Evolutionary conservation across 352 stramenopile species (phyloP).

Genomic region (Phytophthora podocarpi): DNA sequence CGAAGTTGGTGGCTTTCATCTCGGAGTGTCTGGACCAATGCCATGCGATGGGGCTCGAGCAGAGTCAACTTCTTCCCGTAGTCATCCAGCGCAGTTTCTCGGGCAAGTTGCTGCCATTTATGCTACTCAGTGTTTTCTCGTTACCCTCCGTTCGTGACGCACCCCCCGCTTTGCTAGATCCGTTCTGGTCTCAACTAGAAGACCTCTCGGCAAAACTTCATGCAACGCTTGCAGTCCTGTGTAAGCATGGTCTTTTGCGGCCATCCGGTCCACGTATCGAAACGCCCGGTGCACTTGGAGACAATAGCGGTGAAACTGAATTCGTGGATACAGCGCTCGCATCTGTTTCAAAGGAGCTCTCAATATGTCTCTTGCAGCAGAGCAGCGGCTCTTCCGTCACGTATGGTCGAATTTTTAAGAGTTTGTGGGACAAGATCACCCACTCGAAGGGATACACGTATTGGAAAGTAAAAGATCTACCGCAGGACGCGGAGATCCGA

Average conservation of each 20-base stretch:
- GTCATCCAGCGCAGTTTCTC: slow-evolving; percentile 64
- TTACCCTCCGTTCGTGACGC: slow-evolving; percentile 59
- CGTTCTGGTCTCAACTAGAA: slow-evolving; percentile 60
- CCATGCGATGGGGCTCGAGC: slow-evolving; percentile 17
- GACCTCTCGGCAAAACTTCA: slow-evolving; percentile 34
- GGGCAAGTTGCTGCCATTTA: slow-evolving; percentile 78
- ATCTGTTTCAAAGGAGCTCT: slow-evolving; percentile 46
- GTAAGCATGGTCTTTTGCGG: slow-evolving; percentile 9
- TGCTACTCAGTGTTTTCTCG: slow-evolving; percentile 70
- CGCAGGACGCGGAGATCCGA: slow-evolving; percentile 33
- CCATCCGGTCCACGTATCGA: background rate
- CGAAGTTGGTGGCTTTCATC: slow-evolving; percentile 63
- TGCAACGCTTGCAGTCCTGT: slow-evolving; percentile 7
- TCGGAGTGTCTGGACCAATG: slow-evolving; percentile 38
- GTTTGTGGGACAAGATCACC: slow-evolving; percentile 48
- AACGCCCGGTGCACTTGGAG: background rate
- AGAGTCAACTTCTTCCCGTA: slow-evolving; percentile 29
- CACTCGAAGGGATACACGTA: slow-evolving; percentile 27
- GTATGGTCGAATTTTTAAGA: slow-evolving; percentile 42
- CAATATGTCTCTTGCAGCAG: slow-evolving; percentile 29
- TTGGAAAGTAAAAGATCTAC: slow-evolving; percentile 41
- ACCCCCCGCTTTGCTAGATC: slow-evolving; percentile 41
- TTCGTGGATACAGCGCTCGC: slow-evolving; percentile 22
- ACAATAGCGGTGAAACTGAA: slow-evolving; percentile 6
- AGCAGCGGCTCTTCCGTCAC: slow-evolving; percentile 16